Evolutionary conservation across 805 yeast species (phyloP).

Genomic region (Starmerella apicola): DNA sequence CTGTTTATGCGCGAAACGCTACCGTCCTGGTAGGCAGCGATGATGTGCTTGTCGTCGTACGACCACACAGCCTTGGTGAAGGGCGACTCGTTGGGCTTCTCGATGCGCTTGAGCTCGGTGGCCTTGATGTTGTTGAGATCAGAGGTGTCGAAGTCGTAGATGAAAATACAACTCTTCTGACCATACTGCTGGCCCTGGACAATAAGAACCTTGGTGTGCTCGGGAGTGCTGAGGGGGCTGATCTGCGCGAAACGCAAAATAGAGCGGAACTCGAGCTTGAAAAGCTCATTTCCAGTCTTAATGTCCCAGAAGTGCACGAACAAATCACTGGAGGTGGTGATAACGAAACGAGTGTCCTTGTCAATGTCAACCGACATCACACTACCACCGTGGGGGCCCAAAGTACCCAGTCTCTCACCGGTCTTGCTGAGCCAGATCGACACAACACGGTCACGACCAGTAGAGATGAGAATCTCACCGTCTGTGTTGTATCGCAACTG

Average conservation of each 20-base stretch:
- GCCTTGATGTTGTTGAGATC: slow-evolving; percentile 34
- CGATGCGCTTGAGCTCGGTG: slow-evolving; percentile 35
- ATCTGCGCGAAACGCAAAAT: slow-evolving; percentile 90
- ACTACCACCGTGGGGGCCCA: slow-evolving; percentile 81
- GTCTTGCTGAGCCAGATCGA: slow-evolving; percentile 89
- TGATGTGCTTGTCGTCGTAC: slow-evolving; percentile 55
- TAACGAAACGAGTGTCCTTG: slow-evolving; percentile 48
- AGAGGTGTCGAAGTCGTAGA: slow-evolving; percentile 49
- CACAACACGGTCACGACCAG: slow-evolving; percentile 75
- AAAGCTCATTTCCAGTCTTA: slow-evolving; percentile 46
- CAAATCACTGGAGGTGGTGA: slow-evolving; percentile 88
- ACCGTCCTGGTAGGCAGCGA: slow-evolving; percentile 87
- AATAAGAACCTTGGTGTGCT: slow-evolving; percentile 39
- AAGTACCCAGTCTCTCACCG: slow-evolving; percentile 94
- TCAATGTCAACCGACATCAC: slow-evolving; percentile 90
- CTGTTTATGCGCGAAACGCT: slow-evolving; percentile 68
- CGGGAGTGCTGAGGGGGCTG: slow-evolving; percentile 52
- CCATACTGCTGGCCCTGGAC: slow-evolving; percentile 92
- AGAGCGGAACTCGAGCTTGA: slow-evolving; percentile 57
- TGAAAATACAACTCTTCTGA: slow-evolving; percentile 57
- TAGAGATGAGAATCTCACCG: slow-evolving; percentile 86
- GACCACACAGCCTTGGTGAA: slow-evolving; percentile 79
- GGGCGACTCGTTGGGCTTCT: slow-evolving; percentile 11
- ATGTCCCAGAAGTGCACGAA: slow-evolving; percentile 76
- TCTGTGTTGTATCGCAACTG: slow-evolving; percentile 92